These are phyloP conservation scores for Yamadazyma sp. DNA, from an alignment of 1,139 yeast genomes.

Conservation along the genomic window DNA sequence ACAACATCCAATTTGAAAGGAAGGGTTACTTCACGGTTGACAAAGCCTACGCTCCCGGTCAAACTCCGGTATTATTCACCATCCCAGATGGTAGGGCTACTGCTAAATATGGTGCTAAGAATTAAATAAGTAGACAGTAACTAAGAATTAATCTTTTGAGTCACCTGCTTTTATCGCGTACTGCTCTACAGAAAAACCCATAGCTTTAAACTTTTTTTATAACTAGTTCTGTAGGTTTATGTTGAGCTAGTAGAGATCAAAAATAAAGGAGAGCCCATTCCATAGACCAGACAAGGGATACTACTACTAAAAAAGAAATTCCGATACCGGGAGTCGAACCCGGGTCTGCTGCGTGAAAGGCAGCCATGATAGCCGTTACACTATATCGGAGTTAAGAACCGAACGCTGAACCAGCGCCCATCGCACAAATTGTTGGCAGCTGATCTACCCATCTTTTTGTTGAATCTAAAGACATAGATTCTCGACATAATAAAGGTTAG, in stretches of 20 bases:
- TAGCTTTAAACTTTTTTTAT: no score
- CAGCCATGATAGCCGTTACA: conserved; percentile 84
- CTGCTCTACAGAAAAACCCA: no score
- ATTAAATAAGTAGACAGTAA: conserved; percentile 6
- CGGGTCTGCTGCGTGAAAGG: conserved; percentile 82
- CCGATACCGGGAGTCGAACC: conserved; percentile 85
- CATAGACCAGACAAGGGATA: no score
- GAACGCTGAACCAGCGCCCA: background rate
- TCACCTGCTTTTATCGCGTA: background rate
- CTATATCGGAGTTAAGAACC: conserved; percentile 54
- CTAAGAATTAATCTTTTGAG: background rate
- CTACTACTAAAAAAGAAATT: conserved; percentile 39
- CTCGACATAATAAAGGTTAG: no score
- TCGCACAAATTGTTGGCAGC: background rate
- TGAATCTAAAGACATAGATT: no score
- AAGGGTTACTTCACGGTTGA: conserved; percentile 95
- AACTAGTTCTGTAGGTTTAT: no score
- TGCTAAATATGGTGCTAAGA: conserved; percentile 45
- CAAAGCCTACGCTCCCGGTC: conserved; percentile 53
- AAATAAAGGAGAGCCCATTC: no score
- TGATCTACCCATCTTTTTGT: no score
- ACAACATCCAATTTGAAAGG: conserved; percentile 92
- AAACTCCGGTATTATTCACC: conserved; percentile 80
- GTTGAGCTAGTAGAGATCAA: no score
- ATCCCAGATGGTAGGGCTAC: conserved; percentile 96